Evolutionary conservation across 805 yeast genomes (phyloP), one percentile per base, ranked within the genome.

Genomic region (Ogataea siamensis): DNA sequence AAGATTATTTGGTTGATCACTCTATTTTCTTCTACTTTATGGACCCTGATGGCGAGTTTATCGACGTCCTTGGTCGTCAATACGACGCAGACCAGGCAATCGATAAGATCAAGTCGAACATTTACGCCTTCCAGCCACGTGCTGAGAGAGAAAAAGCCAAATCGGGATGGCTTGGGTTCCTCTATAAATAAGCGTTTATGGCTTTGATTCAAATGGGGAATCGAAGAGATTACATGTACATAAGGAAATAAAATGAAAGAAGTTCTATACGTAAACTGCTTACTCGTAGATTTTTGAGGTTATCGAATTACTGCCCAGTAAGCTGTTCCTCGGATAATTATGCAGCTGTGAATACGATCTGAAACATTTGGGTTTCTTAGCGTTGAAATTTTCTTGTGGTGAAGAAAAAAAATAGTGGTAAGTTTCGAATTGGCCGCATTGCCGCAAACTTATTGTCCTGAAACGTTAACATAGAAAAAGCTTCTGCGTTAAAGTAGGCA

Each of bases 31-130:
- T 91, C 66, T 93, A 93, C 57, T 68, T 93, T 53, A 91, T 93
- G 97, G 98, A 93, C 60, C 89, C 96, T n/a, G 96, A 93, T 59
- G 99, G 98, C 32, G 79, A 87, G 57, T 93, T 87, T 57, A 84
- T 91, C 33, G 96, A 91, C 60, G 98, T 93, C 5, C 70, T 91
- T 50, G 99, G 99, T 38, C 80, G 95, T 62, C 91, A 91, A 55
- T 86, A 81, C 50, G 86, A 81, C 40, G 89, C 88, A 17, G 72
- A 70, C 14, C 80, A 81, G 45, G 96, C 94, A 18, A 81, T 80
- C 11, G 78, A 73, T 27, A 85, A 85, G 63, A 85, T 93, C 48
- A 73, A 74, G 50, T 78, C 78, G 43, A 89, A 87, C 51, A 73
- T 87, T 28, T 80, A 76, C 46, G 83, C 84, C 2, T 89, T 80